A percentile compares a stretch with the other conserved stretches of the same genome.
These are phyloP conservation scores for Chenopodium formosanum DNA, from an alignment of 148 eudicot genomes.

Conservation along the genomic window DNA sequence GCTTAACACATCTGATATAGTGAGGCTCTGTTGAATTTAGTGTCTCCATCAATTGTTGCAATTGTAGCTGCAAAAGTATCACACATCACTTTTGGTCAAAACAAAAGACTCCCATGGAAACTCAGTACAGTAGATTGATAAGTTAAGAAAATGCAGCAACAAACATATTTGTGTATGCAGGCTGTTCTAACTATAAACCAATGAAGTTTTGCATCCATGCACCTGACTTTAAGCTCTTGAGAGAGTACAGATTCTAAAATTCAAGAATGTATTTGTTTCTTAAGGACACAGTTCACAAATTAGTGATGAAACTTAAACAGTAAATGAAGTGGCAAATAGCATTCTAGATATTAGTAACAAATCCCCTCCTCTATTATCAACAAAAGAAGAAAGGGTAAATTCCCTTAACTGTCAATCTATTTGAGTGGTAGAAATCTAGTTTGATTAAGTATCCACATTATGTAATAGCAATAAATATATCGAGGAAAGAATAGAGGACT, in stretches of 20 bases:
- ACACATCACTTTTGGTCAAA: constrained; percentile 9
- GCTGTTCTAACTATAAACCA: background rate
- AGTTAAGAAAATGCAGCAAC: constrained; percentile 1
- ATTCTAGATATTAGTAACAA: background rate
- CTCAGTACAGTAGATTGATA: background rate
- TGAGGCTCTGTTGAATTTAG: constrained; percentile 95
- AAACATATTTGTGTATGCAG: constrained; percentile 3
- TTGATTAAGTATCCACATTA: background rate
- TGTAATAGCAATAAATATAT: background rate
- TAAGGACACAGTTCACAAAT: background rate
- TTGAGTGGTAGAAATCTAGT: background rate
- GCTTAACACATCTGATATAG: constrained; percentile 99
- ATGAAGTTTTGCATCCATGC: background rate
- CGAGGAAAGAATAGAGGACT: background rate
- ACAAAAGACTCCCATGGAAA: constrained; percentile 3
- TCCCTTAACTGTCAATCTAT: background rate
- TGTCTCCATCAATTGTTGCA: constrained; percentile 97
- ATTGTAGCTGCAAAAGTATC: constrained; percentile 76
- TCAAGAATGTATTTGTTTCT: background rate
- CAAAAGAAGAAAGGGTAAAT: background rate
- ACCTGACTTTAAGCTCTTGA: constrained; percentile 5
- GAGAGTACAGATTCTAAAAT: background rate
- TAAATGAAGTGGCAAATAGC: background rate
- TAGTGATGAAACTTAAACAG: background rate
- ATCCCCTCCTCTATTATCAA: background rate